Evolutionary conservation across 768 basidiomycete genomes (phyloP).

Genomic region (Trametes gibbosa): DNA sequence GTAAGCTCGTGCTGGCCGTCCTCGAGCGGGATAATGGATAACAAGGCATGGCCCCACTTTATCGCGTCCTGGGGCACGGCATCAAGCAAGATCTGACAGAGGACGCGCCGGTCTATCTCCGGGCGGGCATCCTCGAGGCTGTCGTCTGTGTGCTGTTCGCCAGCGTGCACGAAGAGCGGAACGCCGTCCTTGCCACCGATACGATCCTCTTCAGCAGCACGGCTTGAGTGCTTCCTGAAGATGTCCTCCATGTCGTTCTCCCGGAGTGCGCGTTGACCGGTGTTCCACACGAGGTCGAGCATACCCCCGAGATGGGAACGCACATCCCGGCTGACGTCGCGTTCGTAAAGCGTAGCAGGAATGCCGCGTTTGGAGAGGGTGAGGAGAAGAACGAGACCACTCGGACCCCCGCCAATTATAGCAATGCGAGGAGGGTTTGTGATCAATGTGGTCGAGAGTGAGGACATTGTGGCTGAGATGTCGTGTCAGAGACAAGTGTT

Average conservation of each 20-base stretch:
- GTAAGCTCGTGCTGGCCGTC: conserved; percentile 23
- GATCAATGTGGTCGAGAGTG: no score
- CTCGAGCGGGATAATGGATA: conserved; percentile 27
- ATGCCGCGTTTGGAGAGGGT: conserved; percentile 6
- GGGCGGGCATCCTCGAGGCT: not conserved
- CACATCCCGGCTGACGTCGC: not conserved
- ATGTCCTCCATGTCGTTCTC: conserved; percentile 9
- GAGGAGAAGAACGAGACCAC: conserved; percentile 1
- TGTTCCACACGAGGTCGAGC: conserved; percentile 7
- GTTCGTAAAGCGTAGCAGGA: conserved; percentile 4
- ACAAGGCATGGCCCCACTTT: conserved; percentile 41
- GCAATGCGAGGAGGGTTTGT: not conserved
- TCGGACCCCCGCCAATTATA: conserved; percentile 3
- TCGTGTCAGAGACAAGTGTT: no score
- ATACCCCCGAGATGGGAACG: conserved; percentile 5
- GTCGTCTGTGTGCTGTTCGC: not conserved
- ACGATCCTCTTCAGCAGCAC: not conserved
- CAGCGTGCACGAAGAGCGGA: not conserved
- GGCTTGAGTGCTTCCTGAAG: not conserved
- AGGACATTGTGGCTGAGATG: no score
- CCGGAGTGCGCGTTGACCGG: conserved; percentile 7
- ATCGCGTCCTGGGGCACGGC: conserved; percentile 32
- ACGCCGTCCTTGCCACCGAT: not conserved
- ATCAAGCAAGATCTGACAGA: not conserved
- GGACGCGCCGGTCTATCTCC: conserved; percentile 6